Evolutionary conservation across 768 basidiomycete genomes (phyloP), one percentile per base, ranked within the genome.

Genomic region (Hemileccinum rubropunctum): DNA sequence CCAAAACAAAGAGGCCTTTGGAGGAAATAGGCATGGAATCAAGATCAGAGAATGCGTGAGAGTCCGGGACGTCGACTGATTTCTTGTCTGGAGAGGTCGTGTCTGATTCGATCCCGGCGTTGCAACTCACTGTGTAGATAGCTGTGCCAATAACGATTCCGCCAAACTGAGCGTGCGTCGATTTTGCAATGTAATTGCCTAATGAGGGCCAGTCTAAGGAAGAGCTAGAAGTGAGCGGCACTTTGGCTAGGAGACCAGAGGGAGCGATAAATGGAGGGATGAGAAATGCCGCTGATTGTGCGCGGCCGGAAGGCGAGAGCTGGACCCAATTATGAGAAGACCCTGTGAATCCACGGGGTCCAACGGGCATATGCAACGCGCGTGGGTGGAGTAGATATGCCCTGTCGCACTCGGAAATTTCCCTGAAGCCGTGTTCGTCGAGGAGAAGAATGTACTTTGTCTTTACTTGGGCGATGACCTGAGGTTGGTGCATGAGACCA

Each of bases 251-350:
- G 21, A 68, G 59, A 30, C 20, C 36, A 1, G 58, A 42, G 10
- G 77, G 77, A 27, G 79, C 54, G 6, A 83, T 68, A 52, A 88
- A 81, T 3, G 86, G 86, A 14, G 87, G 87, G 3, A 80, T 59
- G 3, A 88, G 68, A 62, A 78, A 81, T 4, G 69, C 61, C 3
- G 78, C 81, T 21, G 73, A 62, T 27, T 71, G 71, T 18, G 68
- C 59, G 8, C 53, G 50, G 0, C 60, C 58, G 9, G 68, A 64
- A 6, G 70, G 61, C n/a, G 53, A 45, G 37, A 75, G 50, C 42
- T 65, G 73, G n/a, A 70, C 63, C 32, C 54, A 56, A 47, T 67
- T 63, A 26, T 41, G 50, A 11, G 62, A 46, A 3, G 59, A 50
- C 15, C 50, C 62, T 9, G 57, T 45, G 23, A 69, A 48, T 33